phyloP scores from a whole-genome alignment of 2,329 filamentous ascomycete species.

The Cercospora janseana region DNA sequence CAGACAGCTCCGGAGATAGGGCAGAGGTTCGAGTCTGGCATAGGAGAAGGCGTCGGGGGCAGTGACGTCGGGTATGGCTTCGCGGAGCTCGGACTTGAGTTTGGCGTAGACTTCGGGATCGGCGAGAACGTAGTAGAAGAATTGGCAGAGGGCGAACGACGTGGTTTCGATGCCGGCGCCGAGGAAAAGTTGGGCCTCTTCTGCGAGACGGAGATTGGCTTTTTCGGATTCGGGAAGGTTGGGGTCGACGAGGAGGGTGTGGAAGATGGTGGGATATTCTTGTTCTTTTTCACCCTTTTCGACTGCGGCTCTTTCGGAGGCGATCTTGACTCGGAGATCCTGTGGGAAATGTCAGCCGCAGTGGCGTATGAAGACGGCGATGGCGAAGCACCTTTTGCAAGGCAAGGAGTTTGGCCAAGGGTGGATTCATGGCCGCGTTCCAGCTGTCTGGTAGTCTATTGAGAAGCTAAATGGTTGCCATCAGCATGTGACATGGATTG shows the following conservation, averaged over 20 bases:
- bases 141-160: conserved; percentile 23
- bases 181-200: conserved; percentile 31
- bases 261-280: conserved; percentile 27
- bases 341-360: not conserved
- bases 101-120: conserved; percentile 21
- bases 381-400: conserved; percentile 16
- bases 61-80: conserved; percentile 20
- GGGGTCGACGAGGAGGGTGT: conserved; percentile 23
- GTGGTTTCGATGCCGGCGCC: conserved; percentile 29
- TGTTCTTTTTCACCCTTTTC: conserved; percentile 17
- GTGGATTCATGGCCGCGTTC: conserved; percentile 23
- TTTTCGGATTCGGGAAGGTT: conserved; percentile 26
- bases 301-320: conserved; percentile 3
- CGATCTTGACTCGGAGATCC: conserved; percentile 21
- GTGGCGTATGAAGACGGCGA: not conserved
- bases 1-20: conserved; percentile 26
- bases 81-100: conserved; percentile 31
- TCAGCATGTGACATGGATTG: not conserved
- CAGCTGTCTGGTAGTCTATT: conserved; percentile 21
- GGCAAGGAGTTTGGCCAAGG: conserved; percentile 16
- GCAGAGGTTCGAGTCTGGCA: conserved; percentile 24
- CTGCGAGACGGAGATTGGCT: conserved; percentile 22
- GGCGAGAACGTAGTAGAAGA: conserved; percentile 27
- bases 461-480: conserved; percentile 4
- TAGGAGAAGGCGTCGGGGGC: conserved; percentile 16